phyloP scores from a whole-genome alignment of 129 eudicot species.

The Artemisia annua region DNA sequence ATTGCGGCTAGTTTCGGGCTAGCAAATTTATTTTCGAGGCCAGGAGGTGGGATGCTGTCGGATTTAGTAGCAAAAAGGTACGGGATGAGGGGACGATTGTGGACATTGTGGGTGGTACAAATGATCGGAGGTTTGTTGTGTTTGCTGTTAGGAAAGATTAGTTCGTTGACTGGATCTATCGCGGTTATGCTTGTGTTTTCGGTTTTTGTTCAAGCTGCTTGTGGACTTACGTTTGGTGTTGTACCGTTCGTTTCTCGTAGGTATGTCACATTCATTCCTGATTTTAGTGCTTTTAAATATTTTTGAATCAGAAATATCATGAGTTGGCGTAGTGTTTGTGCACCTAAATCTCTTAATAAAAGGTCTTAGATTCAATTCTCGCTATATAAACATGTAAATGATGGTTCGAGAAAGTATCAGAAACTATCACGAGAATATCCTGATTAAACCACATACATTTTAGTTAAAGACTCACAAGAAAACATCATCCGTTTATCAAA shows the following conservation, averaged over 20 bases:
- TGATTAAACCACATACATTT: too few relatives aligned
- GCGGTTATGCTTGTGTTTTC: conserved; percentile 53
- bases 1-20: conserved; percentile 79
- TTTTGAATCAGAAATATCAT: too few relatives aligned
- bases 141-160: conserved; percentile 38
- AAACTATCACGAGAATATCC: too few relatives aligned
- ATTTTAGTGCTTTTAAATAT: too few relatives aligned
- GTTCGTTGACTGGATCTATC: conserved; percentile 37
- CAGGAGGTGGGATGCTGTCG: conserved; percentile 67
- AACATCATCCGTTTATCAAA: too few relatives aligned
- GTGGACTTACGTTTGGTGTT: conserved; percentile 63
- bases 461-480: too few relatives aligned
- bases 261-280: conserved; percentile 15
- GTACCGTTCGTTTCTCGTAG: conserved; percentile 56
- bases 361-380: too few relatives aligned
- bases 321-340: too few relatives aligned
- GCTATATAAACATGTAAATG: too few relatives aligned
- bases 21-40: conserved; percentile 69
- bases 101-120: conserved; percentile 56
- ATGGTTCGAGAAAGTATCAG: too few relatives aligned
- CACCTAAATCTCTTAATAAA: too few relatives aligned
- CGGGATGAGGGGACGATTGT: conserved; percentile 58
- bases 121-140: conserved; percentile 50
- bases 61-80: conserved; percentile 55
- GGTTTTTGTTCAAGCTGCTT: conserved; percentile 62